Evolutionary conservation across 2,329 filamentous ascomycete genomes (phyloP).

Genomic region (Alternaria infectoria): DNA sequence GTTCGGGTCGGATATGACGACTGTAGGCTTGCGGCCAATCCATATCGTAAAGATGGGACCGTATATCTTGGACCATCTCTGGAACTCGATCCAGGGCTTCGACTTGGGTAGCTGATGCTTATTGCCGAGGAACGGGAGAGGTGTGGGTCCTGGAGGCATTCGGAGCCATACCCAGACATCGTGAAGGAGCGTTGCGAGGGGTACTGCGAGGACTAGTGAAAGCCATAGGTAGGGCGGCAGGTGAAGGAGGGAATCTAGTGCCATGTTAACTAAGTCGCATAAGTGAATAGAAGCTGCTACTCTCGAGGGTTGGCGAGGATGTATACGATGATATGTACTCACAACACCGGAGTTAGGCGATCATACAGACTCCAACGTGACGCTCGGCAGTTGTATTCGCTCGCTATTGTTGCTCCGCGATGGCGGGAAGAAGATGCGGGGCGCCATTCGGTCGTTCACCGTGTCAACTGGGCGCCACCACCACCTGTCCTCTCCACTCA

Average conservation of each 20-base stretch:
- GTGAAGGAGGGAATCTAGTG: constrained; percentile 28
- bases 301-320: background rate
- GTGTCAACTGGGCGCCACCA: background rate
- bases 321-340: background rate
- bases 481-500: background rate
- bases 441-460: constrained; percentile 4
- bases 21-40: constrained; percentile 55
- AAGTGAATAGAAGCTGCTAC: background rate
- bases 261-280: constrained; percentile 24
- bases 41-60: constrained; percentile 58
- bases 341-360: constrained; percentile 4
- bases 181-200: constrained; percentile 31
- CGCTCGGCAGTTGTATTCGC: constrained; percentile 29
- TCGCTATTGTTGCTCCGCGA: constrained; percentile 21
- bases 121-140: constrained; percentile 55
- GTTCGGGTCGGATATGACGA: constrained; percentile 54
- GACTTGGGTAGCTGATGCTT: constrained; percentile 40
- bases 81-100: constrained; percentile 48
- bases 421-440: constrained; percentile 15
- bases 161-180: constrained; percentile 40
- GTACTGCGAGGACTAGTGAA: constrained; percentile 34
- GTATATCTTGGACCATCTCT: constrained; percentile 54
- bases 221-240: constrained; percentile 32
- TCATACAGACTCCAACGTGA: constrained; percentile 8
- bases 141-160: constrained; percentile 57